Evolutionary conservation across 2,329 filamentous ascomycete genomes (phyloP), one percentile per base, ranked within the genome.

Genomic region (Orbilia quercus): DNA sequence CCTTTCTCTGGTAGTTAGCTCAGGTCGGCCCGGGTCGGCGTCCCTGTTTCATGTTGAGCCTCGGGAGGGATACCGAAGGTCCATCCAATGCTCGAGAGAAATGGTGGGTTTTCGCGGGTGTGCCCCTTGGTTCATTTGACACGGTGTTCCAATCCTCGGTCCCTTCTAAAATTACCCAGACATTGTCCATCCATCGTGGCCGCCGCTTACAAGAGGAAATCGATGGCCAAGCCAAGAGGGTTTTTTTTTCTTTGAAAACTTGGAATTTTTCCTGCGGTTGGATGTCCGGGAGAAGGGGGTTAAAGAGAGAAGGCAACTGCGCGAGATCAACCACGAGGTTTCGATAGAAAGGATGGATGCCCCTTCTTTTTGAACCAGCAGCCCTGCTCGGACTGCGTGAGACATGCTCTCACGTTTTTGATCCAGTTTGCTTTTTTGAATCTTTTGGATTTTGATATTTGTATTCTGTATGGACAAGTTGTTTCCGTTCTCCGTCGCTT

Each of bases 331-430:
- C 54, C 64, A 69, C 40, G 55, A 60, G 64, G 54, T 65, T 42
- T 40, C 45, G 54, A 60, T 60, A 69, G 55, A 69, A 54, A 28
- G 45, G 38, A 31, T n/a, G n/a, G 45, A 50, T 38, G 38, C 64
- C 64, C 55, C 55, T 59, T 28, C 42, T 50, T 57, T 47, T 55
- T 50, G 62, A 48, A 34, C 62, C 62, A 50, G 40, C n/a, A n/a
- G 50, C 50, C 62, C 40, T 50, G 25, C 25, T 47, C 57, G 53
- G 44, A 59, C 51, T 57, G 48, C 44, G 53, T 62, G 45, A 67
- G 64, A 69, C 64, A 69, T 25, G 47, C 45, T 69, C 64, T 60
- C 64, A 62, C 64, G 64, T 69, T 69, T 58, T 62, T 69, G 64
- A 69, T 69, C 25, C 64, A 69, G 47, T 44, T 69, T 69, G 64